These are phyloP conservation scores for Trametes elegans DNA, from an alignment of 768 basidiomycete genomes.

Conservation along the genomic window DNA sequence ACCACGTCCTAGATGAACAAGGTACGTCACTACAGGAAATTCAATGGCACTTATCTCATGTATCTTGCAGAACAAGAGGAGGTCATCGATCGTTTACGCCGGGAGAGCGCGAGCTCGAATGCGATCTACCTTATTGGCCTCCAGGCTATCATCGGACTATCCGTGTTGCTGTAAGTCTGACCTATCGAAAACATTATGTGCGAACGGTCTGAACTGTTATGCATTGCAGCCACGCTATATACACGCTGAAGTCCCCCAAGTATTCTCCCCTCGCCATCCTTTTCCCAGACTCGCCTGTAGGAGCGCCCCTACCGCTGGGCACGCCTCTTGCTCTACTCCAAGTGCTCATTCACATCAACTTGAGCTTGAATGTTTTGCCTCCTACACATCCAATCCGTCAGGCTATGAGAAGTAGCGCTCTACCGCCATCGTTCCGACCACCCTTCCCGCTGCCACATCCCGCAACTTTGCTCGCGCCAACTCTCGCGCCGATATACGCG, in stretches of 20 bases:
- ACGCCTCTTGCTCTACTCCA: conserved; percentile 19
- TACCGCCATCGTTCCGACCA: background rate
- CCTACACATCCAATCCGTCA: conserved; percentile 3
- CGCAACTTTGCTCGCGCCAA: conserved; percentile 5
- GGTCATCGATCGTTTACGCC: conserved; percentile 24
- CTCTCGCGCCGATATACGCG: conserved; percentile 20
- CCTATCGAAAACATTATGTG: background rate
- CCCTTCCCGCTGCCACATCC: conserved; percentile 20
- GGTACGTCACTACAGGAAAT: conserved; percentile 5
- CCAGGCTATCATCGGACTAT: conserved; percentile 21
- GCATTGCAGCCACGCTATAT: conserved; percentile 23
- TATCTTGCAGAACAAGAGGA: conserved; percentile 26
- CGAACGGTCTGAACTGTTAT: background rate
- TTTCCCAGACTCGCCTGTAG: conserved; percentile 9
- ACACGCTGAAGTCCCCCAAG: conserved; percentile 12
- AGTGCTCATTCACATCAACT: conserved; percentile 21
- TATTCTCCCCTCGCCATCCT: conserved; percentile 23
- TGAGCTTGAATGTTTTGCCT: conserved; percentile 16
- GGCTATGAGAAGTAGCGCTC: background rate
- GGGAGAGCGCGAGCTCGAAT: conserved; percentile 17
- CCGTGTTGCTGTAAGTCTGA: conserved; percentile 22
- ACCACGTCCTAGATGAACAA: conserved; percentile 28
- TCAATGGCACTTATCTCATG: background rate
- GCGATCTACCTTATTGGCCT: conserved; percentile 17
- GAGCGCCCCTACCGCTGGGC: conserved; percentile 12